Evolutionary conservation across 108 stramenopile species (phyloP), one percentile per base, ranked within the genome.

Genomic region (Chaetoceros muelleri): DNA sequence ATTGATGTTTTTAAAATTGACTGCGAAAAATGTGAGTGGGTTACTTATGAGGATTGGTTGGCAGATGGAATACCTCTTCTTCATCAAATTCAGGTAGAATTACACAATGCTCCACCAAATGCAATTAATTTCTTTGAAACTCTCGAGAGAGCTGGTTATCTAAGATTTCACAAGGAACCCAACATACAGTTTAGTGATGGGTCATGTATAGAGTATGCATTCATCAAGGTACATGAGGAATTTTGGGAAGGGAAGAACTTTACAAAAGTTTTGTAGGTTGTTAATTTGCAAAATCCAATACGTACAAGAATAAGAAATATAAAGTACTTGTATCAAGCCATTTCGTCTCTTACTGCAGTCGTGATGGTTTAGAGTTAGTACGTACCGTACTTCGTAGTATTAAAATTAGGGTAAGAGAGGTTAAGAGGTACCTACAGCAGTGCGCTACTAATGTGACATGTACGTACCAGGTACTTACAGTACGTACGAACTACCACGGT

Each of bases 1-100:
- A 80, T 84, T 52, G 73, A 84, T 53, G 53, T 84, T 27, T 78
- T 84, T 58, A 79, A 79, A 65, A 75, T 83, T 61, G 82, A 83
- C 56, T 79, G 82, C 55, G 82, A 84, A 55, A 60, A 66, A 5
- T 84, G 82, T 56, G 82, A 84, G 56, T 77, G 74, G 74, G 63
- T 64, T 5, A 73, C 62, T 16, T 73, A 49, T 53, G 31, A 30
- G 17, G 64, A 64, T 57, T 69, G 73, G 73, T 16, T 74, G 17
- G 5, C 48, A 7, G 68, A 66, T 28, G 57, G 46, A 8, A 28
- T 60, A 28, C 66, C 72, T n/a, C 23, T 51, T 17, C 34, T 73
- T 1, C 64, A 66, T 24, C 73, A 74, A 59, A 66, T 74, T 31
- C 57, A 58, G 31, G 69, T 74, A 0, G 73, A 74, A 40, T 34